These are phyloP conservation scores for Rhodosporidiobolus odoratus DNA, from an alignment of 768 basidiomycete species.

Conservation along the genomic window DNA sequence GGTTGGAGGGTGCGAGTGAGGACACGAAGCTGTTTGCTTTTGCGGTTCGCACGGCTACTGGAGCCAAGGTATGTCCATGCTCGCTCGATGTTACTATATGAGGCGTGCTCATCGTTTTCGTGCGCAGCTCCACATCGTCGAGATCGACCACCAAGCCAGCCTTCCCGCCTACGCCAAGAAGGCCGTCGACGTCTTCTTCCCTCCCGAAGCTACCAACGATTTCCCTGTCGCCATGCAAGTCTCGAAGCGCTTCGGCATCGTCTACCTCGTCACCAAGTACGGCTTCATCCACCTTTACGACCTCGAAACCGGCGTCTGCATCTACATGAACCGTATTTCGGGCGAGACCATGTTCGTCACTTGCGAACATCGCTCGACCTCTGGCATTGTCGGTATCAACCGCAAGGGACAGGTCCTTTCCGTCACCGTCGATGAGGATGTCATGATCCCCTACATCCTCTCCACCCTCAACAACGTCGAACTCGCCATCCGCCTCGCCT, in stretches of 20 bases:
- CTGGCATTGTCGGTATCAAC: slow-evolving; percentile 98
- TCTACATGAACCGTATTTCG: slow-evolving; percentile 99
- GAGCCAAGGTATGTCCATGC: slow-evolving; percentile 72
- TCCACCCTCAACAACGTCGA: slow-evolving; percentile 92
- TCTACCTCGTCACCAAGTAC: slow-evolving; percentile 96
- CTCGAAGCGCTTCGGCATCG: slow-evolving; percentile 83
- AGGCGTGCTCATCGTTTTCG: not conserved
- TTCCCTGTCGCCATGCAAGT: slow-evolving; percentile 99
- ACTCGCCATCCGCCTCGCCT: slow-evolving; percentile 94
- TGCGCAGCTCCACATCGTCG: slow-evolving; percentile 85
- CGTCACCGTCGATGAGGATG: slow-evolving; percentile 93
- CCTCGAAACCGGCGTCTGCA: slow-evolving; percentile 89
- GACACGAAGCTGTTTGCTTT: slow-evolving; percentile 90
- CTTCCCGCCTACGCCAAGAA: slow-evolving; percentile 94
- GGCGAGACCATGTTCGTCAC: slow-evolving; percentile 99
- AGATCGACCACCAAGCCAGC: slow-evolving; percentile 90
- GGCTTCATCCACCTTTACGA: slow-evolving; percentile 99
- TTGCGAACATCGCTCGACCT: slow-evolving; percentile 84
- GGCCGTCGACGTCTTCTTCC: slow-evolving; percentile 98
- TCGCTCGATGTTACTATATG: not conserved
- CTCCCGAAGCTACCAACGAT: slow-evolving; percentile 93
- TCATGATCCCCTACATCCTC: slow-evolving; percentile 90
- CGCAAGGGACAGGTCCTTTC: slow-evolving; percentile 92
- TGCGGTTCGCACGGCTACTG: slow-evolving; percentile 89
- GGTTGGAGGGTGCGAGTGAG: slow-evolving; percentile 77